Base-by-base conservation (phyloP, 2,329 filamentous ascomycete genomes). In the Thielaviopsis ethacetica region DNA sequence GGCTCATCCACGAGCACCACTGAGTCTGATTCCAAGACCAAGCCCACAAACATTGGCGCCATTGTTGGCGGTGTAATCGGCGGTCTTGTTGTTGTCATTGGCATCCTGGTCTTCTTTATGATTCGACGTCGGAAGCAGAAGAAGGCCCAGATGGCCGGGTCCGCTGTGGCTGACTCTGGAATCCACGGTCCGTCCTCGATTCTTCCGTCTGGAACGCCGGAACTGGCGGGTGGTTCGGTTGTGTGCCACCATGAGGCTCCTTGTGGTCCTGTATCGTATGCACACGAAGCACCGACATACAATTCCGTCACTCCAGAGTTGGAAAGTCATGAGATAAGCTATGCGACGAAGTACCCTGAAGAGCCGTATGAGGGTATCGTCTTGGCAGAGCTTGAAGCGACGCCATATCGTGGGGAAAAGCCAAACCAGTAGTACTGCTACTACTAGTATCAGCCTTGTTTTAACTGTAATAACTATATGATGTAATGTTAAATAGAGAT, bases 31-130 rank as follows among this genome's bases (percentile, higher is more conserved):
- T 60, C 59, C 9, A 57, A 62, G 2, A 56, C 58, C 1, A 61
- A 61, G n/a, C 56, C 58, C 1, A 64, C 65, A 7, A 69, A 67
- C 47, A 66, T 66, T 0, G 66, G 63, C 3, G 65, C 71, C 24
- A 74, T 76, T 15, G 67, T 63, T 0, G 69, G 66, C 13, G 67
- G 65, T 9, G 65, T 68, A n/a, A 65, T 66, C 4, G 66, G 65
- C 1, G 67, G 61, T 1, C 62, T 69, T 1, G 56, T 66, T 6
- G 59, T 66, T 9, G 63, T 69, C 5, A 68, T 67, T 5, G 65
- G 63, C 0, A 68, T 67, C 0, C 62, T 67, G 0, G 67, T 70
- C 24, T 67, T 75, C 58, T 53, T 60, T 19, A 60, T 60, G 59
- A 38, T 57, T 10, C 54, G 54, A 10, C 54, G 54, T 15, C 54